A percentile compares a stretch with the other conserved stretches of the same genome.
Conservation (phyloP, 441 rosid genomes). For the Geranium incanum region DNA sequence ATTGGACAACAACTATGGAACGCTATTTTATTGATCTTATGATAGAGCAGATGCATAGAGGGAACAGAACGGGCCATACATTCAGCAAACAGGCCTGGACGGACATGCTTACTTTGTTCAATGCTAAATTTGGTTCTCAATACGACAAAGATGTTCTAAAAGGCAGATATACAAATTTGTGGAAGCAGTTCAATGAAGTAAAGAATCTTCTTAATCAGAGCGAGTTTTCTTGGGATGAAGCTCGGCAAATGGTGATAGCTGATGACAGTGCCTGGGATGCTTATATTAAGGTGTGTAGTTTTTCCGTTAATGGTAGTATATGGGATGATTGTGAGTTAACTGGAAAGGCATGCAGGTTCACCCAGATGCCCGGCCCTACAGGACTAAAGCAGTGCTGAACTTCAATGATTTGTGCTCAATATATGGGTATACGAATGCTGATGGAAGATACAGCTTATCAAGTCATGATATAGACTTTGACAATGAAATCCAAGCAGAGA, state of each 20-base stretch:
- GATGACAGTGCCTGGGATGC: conserved; percentile 60
- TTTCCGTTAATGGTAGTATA: conserved; percentile 1
- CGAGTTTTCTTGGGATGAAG: conserved; percentile 83
- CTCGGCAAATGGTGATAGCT: conserved; percentile 60
- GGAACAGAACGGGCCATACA: conserved; percentile 66
- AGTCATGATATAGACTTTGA: conserved; percentile 78
- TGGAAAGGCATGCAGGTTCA: conserved; percentile 44
- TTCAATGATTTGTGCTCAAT: conserved; percentile 66
- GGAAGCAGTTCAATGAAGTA: conserved; percentile 78
- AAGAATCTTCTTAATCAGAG: conserved; percentile 54
- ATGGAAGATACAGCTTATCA: conserved; percentile 88
- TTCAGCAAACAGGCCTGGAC: conserved; percentile 84
- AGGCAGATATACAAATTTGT: conserved; percentile 57
- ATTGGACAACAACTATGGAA: conserved; percentile 87
- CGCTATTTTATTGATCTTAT: conserved; percentile 80
- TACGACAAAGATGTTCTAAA: conserved; percentile 77
- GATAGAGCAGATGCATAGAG: conserved; percentile 78
- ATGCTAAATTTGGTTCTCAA: conserved; percentile 63
- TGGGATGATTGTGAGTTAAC: conserved; percentile 14
- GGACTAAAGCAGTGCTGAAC: conserved; percentile 61
- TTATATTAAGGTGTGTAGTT: conserved; percentile 50
- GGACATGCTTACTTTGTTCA: conserved; percentile 64
- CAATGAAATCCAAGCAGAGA: conserved; percentile 48
- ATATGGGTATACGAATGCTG: conserved; percentile 71
- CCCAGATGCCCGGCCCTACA: conserved; percentile 65